Conservation (phyloP, 129 eudicot species). For the Tagetes erecta region DNA sequence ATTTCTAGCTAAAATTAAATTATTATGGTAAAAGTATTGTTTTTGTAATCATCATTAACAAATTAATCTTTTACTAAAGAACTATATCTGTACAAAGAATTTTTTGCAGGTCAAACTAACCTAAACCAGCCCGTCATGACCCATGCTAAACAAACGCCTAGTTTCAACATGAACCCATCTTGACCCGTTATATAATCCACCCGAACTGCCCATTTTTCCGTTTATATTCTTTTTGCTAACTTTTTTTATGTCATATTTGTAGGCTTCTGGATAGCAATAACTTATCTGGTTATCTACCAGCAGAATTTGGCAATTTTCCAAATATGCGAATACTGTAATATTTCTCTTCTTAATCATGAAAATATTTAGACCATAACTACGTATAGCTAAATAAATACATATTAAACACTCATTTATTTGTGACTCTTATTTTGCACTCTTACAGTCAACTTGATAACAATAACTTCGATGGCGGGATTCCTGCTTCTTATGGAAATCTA, state of each 20-base stretch:
- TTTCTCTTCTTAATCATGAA: conserved; percentile 3
- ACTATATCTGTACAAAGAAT: not conserved
- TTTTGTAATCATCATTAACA: not conserved
- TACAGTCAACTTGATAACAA: conserved; percentile 91
- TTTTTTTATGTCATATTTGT: conserved; percentile 16
- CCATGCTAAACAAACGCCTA: not conserved
- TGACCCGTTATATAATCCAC: conserved; percentile 3
- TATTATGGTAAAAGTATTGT: not conserved
- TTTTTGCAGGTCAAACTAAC: conserved; percentile 3
- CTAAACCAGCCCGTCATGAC: not conserved
- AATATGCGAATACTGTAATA: conserved; percentile 59
- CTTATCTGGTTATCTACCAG: conserved; percentile 73
- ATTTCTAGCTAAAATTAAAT: not conserved
- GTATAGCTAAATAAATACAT: not conserved
- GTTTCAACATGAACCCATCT: not conserved
- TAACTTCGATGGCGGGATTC: conserved; percentile 65
- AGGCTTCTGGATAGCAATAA: conserved; percentile 89
- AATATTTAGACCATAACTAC: not conserved
- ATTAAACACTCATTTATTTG: not conserved
- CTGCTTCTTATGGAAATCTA: conserved; percentile 65
- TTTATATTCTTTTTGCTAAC: conserved; percentile 10
- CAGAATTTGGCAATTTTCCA: conserved; percentile 53
- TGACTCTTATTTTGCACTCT: conserved; percentile 39
- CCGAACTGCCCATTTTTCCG: not conserved
- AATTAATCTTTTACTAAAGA: not conserved